Evolutionary conservation across 768 basidiomycete genomes (phyloP), one percentile per base, ranked within the genome.

Genomic region (Termitomyces sp.): DNA sequence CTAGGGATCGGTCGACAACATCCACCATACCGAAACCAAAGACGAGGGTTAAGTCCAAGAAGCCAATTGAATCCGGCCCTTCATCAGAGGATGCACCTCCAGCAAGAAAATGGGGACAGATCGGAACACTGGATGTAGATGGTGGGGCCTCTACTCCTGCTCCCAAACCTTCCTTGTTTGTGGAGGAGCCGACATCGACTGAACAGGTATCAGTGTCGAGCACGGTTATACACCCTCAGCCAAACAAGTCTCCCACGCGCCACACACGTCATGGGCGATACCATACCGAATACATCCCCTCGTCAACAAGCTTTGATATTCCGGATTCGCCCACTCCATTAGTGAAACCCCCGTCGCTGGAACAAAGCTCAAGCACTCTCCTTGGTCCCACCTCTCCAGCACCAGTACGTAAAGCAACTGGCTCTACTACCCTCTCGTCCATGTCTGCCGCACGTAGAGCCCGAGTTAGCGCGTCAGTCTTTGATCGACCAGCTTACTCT

Each of bases 401-500:
- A 22, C 49, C 62, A 20, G 62, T 61, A 7, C 33, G 59, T 11
- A 67, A 64, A 40, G 57, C 62, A 1, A 67, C 64, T 56, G 62
- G 68, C 6, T 73, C 74, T 28, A 71, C 68, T 35, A 76, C 77
- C 4, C 65, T 78, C 39, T 71, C 76, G 6, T 75, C 80, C 9
- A 79, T 75, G 62, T 74, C 81, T 9, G 78, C 76, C 11, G 67
- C 69, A 45, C 80, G 86, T 39, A 78, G 82, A n/a, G 76, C 78
- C 13, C 81, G 88, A 3, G 74, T 84, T 32, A 83, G 82, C 16
- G 81, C 87, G 18, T 88, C 89, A 5, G 80, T 82, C 45, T 90
- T 85, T 68, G 90, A 92, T 67, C 79, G 81, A 15, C 76, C 80
- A 33, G 22, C 52, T 28, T n/a, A 33, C 12, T 64, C 58, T 49